Evolutionary conservation across 106 monocot species (phyloP), one percentile per base, ranked within the genome.

Genomic region (Platanthera guangdongensis): DNA sequence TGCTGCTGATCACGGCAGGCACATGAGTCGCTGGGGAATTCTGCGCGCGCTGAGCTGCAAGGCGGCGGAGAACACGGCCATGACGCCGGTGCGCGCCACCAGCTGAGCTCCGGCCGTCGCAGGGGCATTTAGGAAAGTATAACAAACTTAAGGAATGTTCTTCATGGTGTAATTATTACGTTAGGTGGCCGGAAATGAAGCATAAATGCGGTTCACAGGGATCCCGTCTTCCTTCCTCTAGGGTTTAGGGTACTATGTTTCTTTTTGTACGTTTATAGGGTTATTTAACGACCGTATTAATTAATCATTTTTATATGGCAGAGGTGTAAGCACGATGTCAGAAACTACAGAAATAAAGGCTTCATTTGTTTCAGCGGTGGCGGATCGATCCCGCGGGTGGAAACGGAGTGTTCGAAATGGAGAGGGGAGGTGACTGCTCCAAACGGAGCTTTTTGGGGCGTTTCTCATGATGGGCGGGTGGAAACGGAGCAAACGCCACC

Each of bases 41-140:
- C 67, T 77, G 11, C 67, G 32, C n/a, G 47, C 52, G 15, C 30
- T 77, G 7, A 77, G 77, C 57, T 77, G 77, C 68, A 77, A 68
- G 52, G 77, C 52, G 8, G 39, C 68, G 9, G 68, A 77, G 51
- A 52, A 16, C 68, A 45, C 68, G 12, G 68, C 64, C 39, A 48
- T 52, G 8, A n/a, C 60, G 10, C 46, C 45, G 6, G 47, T 39
- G 12, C 32, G 21, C 21, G 67, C 67, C 11, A 25, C 67, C 67
- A 12, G 32, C 39, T 22, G 39, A 53, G 7, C 22, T 67, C 67
- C 8, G 30, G 6, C 32, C 25, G 10, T 67, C 14, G 53, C 53
- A 30, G 67, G 16, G 9, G 12, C 67, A 39, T 67, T 67, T 67
- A 30, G 22, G 30, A 30, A 32, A 67, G 39, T 12, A 39, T 1